These are phyloP conservation scores for Fonsecaea pedrosoi DNA, from an alignment of 2,329 filamentous ascomycete genomes.

Conservation along the genomic window DNA sequence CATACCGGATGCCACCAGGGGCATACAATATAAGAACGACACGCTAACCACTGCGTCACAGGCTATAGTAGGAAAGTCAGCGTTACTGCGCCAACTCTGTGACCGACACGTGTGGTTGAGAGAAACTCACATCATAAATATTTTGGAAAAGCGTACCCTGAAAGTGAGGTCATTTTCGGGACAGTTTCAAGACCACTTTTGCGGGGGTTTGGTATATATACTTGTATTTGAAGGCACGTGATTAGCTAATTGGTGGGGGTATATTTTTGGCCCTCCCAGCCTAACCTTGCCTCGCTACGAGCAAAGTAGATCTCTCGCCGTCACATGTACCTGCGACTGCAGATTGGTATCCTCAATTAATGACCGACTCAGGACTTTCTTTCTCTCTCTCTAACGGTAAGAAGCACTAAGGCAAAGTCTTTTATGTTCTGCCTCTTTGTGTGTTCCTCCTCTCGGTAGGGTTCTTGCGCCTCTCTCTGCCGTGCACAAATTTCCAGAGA, in stretches of 20 bases:
- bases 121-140: conserved; percentile 1
- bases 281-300: background rate
- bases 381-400: background rate
- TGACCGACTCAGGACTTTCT: background rate
- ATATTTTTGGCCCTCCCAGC: no score
- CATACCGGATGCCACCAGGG: conserved; percentile 39
- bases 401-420: background rate
- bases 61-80: conserved; percentile 26
- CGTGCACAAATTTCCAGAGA: background rate
- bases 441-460: background rate
- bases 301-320: background rate
- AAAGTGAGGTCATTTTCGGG: conserved; percentile 26
- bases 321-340: background rate
- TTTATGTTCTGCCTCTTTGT: background rate
- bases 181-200: conserved; percentile 33
- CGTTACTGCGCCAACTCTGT: conserved; percentile 1
- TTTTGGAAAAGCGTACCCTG: conserved; percentile 8
- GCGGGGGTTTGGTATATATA: conserved; percentile 13
- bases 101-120: conserved; percentile 14
- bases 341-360: no score
- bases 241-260: background rate
- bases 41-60: conserved; percentile 49
- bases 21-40: conserved; percentile 49
- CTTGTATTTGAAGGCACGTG: conserved; percentile 13
- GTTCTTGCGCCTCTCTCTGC: background rate